Percentiles rank a stretch among this genome's conserved stretches.
Evolutionary conservation across 129 eudicot genomes (phyloP).

Genomic region (Escallonia herrerae): DNA sequence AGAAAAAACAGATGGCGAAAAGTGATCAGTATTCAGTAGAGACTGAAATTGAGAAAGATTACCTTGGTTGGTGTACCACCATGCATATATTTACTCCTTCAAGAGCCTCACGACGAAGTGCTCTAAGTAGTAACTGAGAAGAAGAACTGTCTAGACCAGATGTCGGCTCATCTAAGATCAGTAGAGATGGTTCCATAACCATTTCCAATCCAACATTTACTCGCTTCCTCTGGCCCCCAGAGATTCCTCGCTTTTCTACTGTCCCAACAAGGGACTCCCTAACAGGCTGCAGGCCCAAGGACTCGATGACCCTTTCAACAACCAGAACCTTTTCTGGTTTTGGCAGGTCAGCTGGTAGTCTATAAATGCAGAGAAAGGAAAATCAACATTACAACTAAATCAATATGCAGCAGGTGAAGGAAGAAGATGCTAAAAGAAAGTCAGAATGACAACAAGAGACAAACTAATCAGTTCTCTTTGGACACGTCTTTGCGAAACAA

Average conservation of each 20-base stretch:
- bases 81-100: conserved; percentile 90
- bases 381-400: not conserved
- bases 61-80: conserved; percentile 99
- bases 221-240: conserved; percentile 96
- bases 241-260: conserved; percentile 91
- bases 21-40: no score
- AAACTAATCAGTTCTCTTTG: not conserved
- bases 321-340: conserved; percentile 83
- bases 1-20: no score
- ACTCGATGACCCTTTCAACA: conserved; percentile 82
- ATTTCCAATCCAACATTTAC: conserved; percentile 95
- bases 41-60: conserved; percentile 4
- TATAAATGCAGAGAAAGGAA: conserved; percentile 13
- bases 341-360: conserved; percentile 62
- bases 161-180: conserved; percentile 93
- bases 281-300: conserved; percentile 70
- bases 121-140: conserved; percentile 78
- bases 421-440: not conserved
- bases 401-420: not conserved
- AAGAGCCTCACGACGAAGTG: conserved; percentile 93
- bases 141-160: conserved; percentile 96
- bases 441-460: not conserved
- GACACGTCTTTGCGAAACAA: not conserved
- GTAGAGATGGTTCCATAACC: conserved; percentile 95
- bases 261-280: conserved; percentile 90